These are phyloP conservation scores for Elongisporangium senticosum DNA, from an alignment of 352 stramenopile species.

Conservation along the genomic window DNA sequence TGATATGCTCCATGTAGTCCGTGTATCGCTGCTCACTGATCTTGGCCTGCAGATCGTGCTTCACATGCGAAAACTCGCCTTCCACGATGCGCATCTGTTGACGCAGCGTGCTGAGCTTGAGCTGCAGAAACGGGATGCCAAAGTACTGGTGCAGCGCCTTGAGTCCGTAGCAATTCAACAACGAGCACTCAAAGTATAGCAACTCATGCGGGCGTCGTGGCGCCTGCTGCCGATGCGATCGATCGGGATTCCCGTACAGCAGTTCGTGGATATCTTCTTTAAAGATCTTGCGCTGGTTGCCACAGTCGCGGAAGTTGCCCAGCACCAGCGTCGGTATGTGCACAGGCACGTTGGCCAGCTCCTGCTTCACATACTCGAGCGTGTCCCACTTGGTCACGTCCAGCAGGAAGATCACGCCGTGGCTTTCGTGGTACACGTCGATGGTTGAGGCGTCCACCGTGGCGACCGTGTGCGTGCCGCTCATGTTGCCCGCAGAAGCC, in stretches of 20 bases:
- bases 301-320: constrained; percentile 75
- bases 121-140: constrained; percentile 74
- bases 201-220: constrained; percentile 51
- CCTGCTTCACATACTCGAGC: constrained; percentile 76
- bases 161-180: constrained; percentile 81
- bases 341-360: constrained; percentile 62
- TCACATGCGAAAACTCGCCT: constrained; percentile 60
- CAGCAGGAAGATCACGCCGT: constrained; percentile 85
- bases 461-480: constrained; percentile 52
- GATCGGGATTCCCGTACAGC: constrained; percentile 43
- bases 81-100: constrained; percentile 75
- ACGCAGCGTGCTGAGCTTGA: constrained; percentile 71
- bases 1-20: constrained; percentile 73
- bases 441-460: constrained; percentile 80
- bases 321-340: constrained; percentile 79
- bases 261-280: constrained; percentile 81
- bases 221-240: constrained; percentile 21
- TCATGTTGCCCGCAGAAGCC: constrained; percentile 12
- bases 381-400: constrained; percentile 78
- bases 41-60: constrained; percentile 64
- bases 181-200: constrained; percentile 81
- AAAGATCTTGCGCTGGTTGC: constrained; percentile 73
- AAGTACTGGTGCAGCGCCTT: constrained; percentile 85
- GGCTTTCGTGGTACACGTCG: constrained; percentile 88
- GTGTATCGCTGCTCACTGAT: constrained; percentile 70